Evolutionary conservation across 108 stramenopile genomes (phyloP).

Genomic region (Asterionellopsis glacialis): DNA sequence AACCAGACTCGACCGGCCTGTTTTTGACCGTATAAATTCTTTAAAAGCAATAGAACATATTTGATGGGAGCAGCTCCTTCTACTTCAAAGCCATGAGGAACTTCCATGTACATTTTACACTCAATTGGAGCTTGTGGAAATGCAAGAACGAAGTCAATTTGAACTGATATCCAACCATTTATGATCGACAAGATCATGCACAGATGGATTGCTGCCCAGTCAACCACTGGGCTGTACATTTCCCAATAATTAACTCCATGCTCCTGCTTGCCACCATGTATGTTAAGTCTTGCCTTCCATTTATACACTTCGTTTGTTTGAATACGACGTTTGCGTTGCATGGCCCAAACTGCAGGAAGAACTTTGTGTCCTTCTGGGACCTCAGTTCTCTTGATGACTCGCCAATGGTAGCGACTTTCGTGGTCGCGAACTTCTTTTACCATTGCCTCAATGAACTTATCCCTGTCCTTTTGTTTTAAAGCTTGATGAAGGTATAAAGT

Average conservation of each 20-base stretch:
- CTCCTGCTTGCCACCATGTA: conserved; percentile 28
- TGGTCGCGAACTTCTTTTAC: conserved; percentile 8
- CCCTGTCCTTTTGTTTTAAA: conserved; percentile 10
- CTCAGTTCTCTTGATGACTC: conserved; percentile 5
- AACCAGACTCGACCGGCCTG: conserved; percentile 27
- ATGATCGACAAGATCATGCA: background rate
- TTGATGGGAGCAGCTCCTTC: too few species aligned
- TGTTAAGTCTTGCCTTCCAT: conserved; percentile 28
- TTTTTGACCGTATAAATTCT: conserved; percentile 28
- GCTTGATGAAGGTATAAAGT: conserved; percentile 11
- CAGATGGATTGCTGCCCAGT: conserved; percentile 16
- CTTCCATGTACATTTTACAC: conserved; percentile 32
- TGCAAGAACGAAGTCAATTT: conserved; percentile 12
- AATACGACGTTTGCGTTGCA: conserved; percentile 41
- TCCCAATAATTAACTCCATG: conserved; percentile 22
- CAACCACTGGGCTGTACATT: conserved; percentile 26
- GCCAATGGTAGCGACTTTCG: conserved; percentile 1
- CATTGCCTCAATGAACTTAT: conserved; percentile 17
- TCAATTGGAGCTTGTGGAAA: conserved; percentile 27
- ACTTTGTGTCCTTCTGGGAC: conserved; percentile 24
- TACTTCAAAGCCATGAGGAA: conserved; percentile 12
- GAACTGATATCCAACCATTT: background rate
- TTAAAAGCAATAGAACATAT: too few species aligned
- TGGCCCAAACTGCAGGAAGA: conserved; percentile 44
- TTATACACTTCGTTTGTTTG: conserved; percentile 21